A percentile compares a stretch with the other conserved stretches of the same genome.
Conservation (phyloP, 768 basidiomycete species). For the Lepiota brunneoincarnata region DNA sequence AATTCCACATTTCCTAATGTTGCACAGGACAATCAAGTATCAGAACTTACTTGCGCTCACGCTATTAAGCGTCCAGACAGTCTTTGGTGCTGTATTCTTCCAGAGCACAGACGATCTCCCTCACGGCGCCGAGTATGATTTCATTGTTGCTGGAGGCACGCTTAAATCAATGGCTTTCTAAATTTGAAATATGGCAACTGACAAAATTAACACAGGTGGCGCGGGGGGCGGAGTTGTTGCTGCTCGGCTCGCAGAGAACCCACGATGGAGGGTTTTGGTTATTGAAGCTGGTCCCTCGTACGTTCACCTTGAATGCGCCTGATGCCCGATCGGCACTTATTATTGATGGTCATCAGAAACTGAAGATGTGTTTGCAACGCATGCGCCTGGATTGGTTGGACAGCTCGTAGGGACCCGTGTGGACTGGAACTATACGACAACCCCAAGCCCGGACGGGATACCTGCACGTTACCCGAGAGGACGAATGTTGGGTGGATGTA, state of each 20-base stretch:
- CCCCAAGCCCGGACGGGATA: slow-evolving; percentile 9
- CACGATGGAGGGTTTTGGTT: slow-evolving; percentile 9
- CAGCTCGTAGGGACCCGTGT: slow-evolving; percentile 5
- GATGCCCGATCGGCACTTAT: neutral
- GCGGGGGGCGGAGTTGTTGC: neutral
- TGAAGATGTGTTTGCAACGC: slow-evolving; percentile 3
- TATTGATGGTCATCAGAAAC: neutral
- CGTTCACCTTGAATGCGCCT: too few species aligned
- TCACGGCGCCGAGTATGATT: slow-evolving; percentile 1
- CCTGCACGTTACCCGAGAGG: slow-evolving; percentile 3
- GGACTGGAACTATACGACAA: slow-evolving; percentile 18
- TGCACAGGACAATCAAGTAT: too few species aligned
- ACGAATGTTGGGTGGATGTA: slow-evolving; percentile 12
- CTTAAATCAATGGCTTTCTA: too few species aligned
- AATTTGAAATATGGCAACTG: neutral
- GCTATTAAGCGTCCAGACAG: neutral
- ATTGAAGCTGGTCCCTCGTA: slow-evolving; percentile 15
- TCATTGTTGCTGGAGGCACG: slow-evolving; percentile 12
- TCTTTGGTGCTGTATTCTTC: neutral
- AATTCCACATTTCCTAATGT: too few species aligned
- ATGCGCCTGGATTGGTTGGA: neutral
- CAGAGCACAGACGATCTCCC: neutral
- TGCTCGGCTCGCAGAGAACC: slow-evolving; percentile 10
- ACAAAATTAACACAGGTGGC: neutral
- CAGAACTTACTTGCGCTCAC: too few species aligned